Evolutionary conservation across 805 yeast genomes (phyloP).

Genomic region (Komagataella kurtzmanii): DNA sequence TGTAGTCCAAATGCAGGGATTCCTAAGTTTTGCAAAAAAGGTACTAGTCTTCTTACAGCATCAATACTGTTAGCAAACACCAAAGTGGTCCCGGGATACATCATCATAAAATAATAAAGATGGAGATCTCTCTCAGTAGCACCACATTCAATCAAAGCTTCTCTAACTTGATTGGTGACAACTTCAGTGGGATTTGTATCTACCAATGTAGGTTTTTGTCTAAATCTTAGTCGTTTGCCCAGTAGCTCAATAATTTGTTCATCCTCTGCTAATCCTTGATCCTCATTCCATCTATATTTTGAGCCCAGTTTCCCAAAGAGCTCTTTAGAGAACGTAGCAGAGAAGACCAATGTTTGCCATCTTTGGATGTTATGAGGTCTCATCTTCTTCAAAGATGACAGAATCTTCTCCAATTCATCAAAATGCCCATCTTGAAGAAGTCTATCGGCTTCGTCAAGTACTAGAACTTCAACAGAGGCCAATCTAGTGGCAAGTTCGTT

Average conservation of each 20-base stretch:
- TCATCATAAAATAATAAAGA: conserved; percentile 71
- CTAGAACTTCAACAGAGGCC: conserved; percentile 36
- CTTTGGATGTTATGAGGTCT: conserved; percentile 28
- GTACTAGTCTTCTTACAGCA: conserved; percentile 76
- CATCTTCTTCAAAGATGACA: conserved; percentile 45
- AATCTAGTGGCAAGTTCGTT: conserved; percentile 27
- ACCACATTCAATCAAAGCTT: conserved; percentile 85
- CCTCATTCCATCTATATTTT: conserved; percentile 13
- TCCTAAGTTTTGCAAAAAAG: conserved; percentile 55
- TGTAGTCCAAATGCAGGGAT: conserved; percentile 69
- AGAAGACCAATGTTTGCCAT: conserved; percentile 83
- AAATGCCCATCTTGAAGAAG: conserved; percentile 92
- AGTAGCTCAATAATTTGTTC: conserved; percentile 56
- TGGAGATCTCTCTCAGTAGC: conserved; percentile 82
- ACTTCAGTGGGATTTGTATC: conserved; percentile 82
- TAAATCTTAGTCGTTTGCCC: conserved; percentile 58
- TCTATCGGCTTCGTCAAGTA: conserved; percentile 94
- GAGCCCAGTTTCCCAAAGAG: conserved; percentile 62
- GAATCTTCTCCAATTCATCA: conserved; percentile 75
- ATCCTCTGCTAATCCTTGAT: conserved; percentile 21
- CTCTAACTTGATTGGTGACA: conserved; percentile 63
- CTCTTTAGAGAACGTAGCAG: conserved; percentile 84
- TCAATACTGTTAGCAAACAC: conserved; percentile 95
- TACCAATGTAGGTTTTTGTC: conserved; percentile 53
- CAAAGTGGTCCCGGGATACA: conserved; percentile 81